phyloP scores from a whole-genome alignment of 768 basidiomycete genomes.

The Phylloporus arenicola region DNA sequence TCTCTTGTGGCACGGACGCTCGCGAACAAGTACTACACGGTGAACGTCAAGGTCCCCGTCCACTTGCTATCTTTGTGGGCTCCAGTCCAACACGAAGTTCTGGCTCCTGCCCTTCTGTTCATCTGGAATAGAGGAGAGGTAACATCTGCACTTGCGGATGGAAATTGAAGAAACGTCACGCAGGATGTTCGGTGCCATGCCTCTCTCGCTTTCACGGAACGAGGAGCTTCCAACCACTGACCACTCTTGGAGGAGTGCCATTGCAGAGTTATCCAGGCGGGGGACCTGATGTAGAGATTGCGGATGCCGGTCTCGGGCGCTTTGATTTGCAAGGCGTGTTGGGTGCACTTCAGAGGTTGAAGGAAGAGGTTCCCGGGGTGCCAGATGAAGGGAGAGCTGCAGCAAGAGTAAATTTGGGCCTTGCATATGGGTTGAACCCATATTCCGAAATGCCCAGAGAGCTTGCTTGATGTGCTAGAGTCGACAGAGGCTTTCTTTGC shows the following conservation, averaged over 20 bases:
- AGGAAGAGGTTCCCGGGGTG: constrained; percentile 68
- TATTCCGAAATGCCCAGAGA: constrained; percentile 2
- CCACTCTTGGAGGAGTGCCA: constrained; percentile 1
- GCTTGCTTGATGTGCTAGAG: too few species aligned
- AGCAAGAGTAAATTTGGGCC: constrained; percentile 63
- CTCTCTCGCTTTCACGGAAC: constrained; percentile 18
- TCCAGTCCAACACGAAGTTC: constrained; percentile 32
- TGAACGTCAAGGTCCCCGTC: constrained; percentile 63
- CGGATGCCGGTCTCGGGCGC: constrained; percentile 37
- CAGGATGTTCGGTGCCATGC: constrained; percentile 43
- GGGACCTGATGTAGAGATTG: constrained; percentile 23
- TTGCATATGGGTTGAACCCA: constrained; percentile 57
- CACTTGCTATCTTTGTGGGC: constrained; percentile 42
- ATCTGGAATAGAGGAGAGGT: constrained; percentile 70
- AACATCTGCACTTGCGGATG: constrained; percentile 43
- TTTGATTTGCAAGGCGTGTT: constrained; percentile 64
- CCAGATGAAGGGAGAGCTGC: constrained; percentile 60
- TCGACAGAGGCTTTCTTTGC: too few species aligned
- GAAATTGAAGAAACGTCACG: constrained; percentile 47
- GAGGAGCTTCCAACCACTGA: background rate
- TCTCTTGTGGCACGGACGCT: constrained; percentile 63
- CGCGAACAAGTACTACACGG: constrained; percentile 76
- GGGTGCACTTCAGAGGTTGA: constrained; percentile 59
- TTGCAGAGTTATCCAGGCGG: constrained; percentile 24
- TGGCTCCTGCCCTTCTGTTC: constrained; percentile 65